Evolutionary conservation across 495 filamentous ascomycete species (phyloP), one percentile per base, ranked within the genome.

Genomic region (Hyaloscypha variabilis): DNA sequence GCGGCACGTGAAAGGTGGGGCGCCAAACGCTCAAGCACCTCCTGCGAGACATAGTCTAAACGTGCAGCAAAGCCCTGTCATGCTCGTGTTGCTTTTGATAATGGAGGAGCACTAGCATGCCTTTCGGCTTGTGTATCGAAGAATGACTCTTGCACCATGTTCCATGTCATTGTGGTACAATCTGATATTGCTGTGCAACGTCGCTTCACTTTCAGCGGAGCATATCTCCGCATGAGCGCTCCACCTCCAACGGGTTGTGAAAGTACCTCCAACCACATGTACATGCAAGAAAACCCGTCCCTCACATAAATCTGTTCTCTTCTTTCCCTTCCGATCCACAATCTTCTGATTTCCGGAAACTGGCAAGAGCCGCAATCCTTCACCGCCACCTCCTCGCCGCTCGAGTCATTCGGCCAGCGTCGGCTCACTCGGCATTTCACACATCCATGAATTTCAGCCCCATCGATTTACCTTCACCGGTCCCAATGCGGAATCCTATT

Each of bases 361-460:
- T 11, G 1, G 39, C 39, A 46, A 46, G 39, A 46, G 39, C 39
- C 39, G 39, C 51, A 24, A 54, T 1, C 26, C 13, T 28, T 54
- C n/a, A 26, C 51, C 51, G 51, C 51, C 51, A 54, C 51, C 11
- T 26, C 51, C 51, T 54, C 51, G 51, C 21, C 25, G 23, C 21
- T 25, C 21, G 51, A 54, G 25, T 28, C 51, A 54, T 54, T 8
- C 51, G 25, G 51, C 51, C 51, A 28, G 51, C 51, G 51, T 24
- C 21, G 51, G 51, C 51, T 54, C 51, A 26, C 3, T 10, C 51
- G 5, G 51, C 6, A 26, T 1, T 25, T 17, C 13, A 10, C 14
- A 4, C 39, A 11, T 46, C 39, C 2, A 1, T 1, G 39, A 46
- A 11, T 17, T 17, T 14, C 11, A 19, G 39, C 2, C 6, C 19